A percentile compares a stretch with the other conserved stretches of the same genome.
These are phyloP conservation scores for Xylariaceae sp. DNA, from an alignment of 2,329 filamentous ascomycete genomes.

Conservation along the genomic window DNA sequence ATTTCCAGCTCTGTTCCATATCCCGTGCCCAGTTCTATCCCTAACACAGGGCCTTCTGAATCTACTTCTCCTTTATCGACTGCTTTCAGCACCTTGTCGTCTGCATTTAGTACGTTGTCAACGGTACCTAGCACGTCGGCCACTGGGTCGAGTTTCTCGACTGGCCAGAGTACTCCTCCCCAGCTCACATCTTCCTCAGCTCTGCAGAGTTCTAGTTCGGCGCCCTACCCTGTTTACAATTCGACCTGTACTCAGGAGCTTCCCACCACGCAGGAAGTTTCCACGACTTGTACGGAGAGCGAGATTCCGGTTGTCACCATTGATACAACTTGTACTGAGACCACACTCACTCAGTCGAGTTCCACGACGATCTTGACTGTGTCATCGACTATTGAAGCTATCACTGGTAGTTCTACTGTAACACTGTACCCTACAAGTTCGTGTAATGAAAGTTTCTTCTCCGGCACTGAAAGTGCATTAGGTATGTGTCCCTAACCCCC, in stretches of 20 bases:
- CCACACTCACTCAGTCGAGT: slow-evolving; percentile 19
- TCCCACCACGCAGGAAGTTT: slow-evolving; percentile 11
- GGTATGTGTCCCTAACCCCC: slow-evolving; percentile 14
- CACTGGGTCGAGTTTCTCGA: neutral
- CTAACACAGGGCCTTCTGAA: slow-evolving; percentile 5
- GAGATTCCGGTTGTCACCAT: slow-evolving; percentile 12
- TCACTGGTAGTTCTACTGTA: slow-evolving; percentile 1
- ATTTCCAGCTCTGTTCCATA: neutral
- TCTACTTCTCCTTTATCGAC: neutral
- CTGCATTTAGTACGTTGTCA: neutral
- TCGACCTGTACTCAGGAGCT: slow-evolving; percentile 22
- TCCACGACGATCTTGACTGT: slow-evolving; percentile 10
- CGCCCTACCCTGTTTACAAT: neutral
- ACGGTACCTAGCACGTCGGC: slow-evolving; percentile 2
- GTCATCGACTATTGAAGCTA: slow-evolving; percentile 3
- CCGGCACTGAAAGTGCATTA: slow-evolving; percentile 7
- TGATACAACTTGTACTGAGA: slow-evolving; percentile 27
- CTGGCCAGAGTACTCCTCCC: slow-evolving; percentile 14
- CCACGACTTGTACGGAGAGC: slow-evolving; percentile 26
- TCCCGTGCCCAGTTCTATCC: slow-evolving; percentile 17
- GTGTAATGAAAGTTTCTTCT: slow-evolving; percentile 12
- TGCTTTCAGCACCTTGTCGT: neutral
- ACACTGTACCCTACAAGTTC: slow-evolving; percentile 5
- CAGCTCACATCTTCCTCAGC: slow-evolving; percentile 11
- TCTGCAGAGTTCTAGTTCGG: slow-evolving; percentile 6